Percentiles rank a stretch among this genome's conserved stretches.
Conservation (phyloP, 306 rosid species). For the Heteromeles arbutifolia region DNA sequence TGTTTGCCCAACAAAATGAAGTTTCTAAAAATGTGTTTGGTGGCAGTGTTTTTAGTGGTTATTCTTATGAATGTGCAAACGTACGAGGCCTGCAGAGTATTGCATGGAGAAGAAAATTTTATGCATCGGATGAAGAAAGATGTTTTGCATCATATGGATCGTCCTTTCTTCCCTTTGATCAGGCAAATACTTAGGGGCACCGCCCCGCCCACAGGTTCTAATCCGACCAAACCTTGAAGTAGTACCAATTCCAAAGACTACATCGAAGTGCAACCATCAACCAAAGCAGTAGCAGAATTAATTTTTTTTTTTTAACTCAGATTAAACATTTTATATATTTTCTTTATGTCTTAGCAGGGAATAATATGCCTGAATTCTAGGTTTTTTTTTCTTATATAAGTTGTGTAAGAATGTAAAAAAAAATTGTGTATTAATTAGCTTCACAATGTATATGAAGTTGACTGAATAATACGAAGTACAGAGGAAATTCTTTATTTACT, state of each 20-base stretch:
- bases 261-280: background rate
- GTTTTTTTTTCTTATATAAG: background rate
- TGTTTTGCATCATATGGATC: background rate
- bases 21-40: background rate
- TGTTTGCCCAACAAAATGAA: background rate
- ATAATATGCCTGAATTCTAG: background rate
- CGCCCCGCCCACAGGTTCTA: background rate
- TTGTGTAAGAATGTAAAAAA: background rate
- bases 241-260: too few relatives aligned
- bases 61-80: slow-evolving; percentile 1
- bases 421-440: background rate
- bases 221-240: background rate
- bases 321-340: background rate
- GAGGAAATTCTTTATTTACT: background rate
- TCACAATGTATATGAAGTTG: background rate
- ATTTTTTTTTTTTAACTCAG: background rate
- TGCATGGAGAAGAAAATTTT: background rate
- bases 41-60: background rate
- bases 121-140: background rate
- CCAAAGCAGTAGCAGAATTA: background rate
- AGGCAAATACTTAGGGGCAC: background rate
- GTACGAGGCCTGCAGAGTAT: background rate
- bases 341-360: background rate
- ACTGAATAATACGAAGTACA: background rate
- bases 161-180: background rate